Evolutionary conservation across 352 stramenopile species (phyloP).

Genomic region (Globisporangium ultimum): DNA sequence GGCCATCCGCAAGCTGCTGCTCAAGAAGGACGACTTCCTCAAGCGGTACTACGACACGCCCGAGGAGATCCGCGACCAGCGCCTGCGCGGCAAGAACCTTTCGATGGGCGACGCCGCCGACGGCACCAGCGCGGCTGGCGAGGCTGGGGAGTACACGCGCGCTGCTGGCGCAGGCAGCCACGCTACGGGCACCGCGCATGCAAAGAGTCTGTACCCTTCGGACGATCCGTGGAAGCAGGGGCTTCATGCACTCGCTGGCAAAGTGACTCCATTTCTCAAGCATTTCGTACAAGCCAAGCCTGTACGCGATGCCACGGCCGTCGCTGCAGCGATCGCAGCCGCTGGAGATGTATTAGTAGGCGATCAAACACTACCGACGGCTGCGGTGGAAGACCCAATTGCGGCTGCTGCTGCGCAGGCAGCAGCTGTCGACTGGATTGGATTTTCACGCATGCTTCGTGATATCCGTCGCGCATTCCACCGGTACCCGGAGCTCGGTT

Average conservation of each 20-base stretch:
- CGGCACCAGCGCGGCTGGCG: background rate
- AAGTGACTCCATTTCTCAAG: conserved; percentile 62
- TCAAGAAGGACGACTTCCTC: conserved; percentile 80
- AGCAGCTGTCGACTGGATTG: conserved; percentile 50
- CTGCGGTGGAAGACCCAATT: background rate
- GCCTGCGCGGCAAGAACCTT: conserved; percentile 60
- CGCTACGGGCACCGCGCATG: conserved; percentile 5
- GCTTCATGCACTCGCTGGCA: conserved; percentile 37
- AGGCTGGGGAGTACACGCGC: background rate
- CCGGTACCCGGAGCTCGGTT: conserved; percentile 90
- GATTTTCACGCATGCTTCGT: conserved; percentile 65
- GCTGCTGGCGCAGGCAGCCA: background rate
- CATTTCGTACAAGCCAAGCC: conserved; percentile 43
- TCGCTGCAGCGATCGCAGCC: conserved; percentile 15
- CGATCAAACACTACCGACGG: background rate
- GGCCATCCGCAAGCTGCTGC: conserved; percentile 74
- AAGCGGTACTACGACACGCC: conserved; percentile 79
- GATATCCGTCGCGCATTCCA: conserved; percentile 87
- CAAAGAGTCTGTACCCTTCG: conserved; percentile 51
- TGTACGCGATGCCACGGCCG: conserved; percentile 4
- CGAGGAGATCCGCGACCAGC: conserved; percentile 69
- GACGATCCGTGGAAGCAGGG: conserved; percentile 76
- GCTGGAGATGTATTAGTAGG: conserved; percentile 3
- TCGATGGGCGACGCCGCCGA: conserved; percentile 21
- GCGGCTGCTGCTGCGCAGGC: background rate